Evolutionary conservation across 306 rosid genomes (phyloP).

Genomic region (Prunus campanulata): DNA sequence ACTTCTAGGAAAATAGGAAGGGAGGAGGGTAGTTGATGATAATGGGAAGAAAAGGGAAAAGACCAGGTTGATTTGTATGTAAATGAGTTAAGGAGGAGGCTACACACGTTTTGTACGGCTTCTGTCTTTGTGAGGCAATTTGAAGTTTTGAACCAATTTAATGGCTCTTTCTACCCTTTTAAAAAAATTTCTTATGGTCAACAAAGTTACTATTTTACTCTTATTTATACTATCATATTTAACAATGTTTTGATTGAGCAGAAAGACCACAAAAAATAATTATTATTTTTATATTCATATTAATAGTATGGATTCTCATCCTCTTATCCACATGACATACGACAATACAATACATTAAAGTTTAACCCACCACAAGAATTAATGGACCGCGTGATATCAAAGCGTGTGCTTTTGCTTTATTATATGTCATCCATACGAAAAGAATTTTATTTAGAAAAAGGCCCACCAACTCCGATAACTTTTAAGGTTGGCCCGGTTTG

Average conservation of each 20-base stretch:
- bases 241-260: too few relatives aligned
- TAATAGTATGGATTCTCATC: not conserved
- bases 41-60: not conserved
- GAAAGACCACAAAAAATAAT: not conserved
- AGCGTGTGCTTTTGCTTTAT: not conserved
- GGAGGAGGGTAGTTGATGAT: not conserved
- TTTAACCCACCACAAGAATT: not conserved
- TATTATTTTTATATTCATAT: not conserved
- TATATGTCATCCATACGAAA: not conserved
- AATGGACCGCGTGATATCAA: not conserved
- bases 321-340: not conserved
- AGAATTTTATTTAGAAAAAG: not conserved
- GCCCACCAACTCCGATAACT: not conserved
- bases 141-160: too few relatives aligned
- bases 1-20: not conserved
- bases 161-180: too few relatives aligned
- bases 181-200: too few relatives aligned
- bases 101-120: too few relatives aligned
- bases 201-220: too few relatives aligned
- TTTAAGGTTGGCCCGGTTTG: not conserved
- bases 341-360: not conserved
- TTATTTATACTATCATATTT: too few relatives aligned
- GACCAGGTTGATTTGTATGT: not conserved
- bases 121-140: too few relatives aligned
- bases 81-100: not conserved